phyloP scores from a whole-genome alignment of 768 basidiomycete genomes.

The Trametes elegans region DNA sequence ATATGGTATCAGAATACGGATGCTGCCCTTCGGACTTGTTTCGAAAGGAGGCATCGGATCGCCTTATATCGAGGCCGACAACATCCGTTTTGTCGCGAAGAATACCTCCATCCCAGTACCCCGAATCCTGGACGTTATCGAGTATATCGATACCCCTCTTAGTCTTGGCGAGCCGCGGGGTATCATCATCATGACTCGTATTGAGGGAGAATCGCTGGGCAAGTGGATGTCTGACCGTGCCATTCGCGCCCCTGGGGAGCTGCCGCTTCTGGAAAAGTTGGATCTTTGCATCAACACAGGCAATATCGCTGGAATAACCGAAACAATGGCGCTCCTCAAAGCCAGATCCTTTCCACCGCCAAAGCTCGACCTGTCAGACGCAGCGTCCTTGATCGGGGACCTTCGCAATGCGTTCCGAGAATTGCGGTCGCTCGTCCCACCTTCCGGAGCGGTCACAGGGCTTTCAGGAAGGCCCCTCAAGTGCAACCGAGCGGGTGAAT shows the following conservation, averaged over 20 bases:
- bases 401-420: neutral
- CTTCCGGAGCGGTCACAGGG: neutral
- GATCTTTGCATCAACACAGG: neutral
- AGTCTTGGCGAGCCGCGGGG: neutral
- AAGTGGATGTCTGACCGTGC: neutral
- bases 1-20: neutral
- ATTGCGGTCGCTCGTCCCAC: constrained; percentile 5
- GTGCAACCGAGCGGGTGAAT: neutral
- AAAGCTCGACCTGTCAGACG: constrained; percentile 1
- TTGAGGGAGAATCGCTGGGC: constrained; percentile 5
- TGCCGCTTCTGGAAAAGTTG: neutral
- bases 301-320: neutral
- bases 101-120: constrained; percentile 24
- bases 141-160: neutral
- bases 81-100: constrained; percentile 15
- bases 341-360: neutral
- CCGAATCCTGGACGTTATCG: constrained; percentile 7
- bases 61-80: constrained; percentile 3
- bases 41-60: neutral
- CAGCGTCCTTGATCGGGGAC: neutral
- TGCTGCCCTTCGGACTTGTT: neutral
- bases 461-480: neutral
- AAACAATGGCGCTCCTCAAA: neutral
- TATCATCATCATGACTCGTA: constrained; percentile 13
- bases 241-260: neutral